Evolutionary conservation across 2,329 filamentous ascomycete genomes (phyloP).

Genomic region (Penicillium sp.): DNA sequence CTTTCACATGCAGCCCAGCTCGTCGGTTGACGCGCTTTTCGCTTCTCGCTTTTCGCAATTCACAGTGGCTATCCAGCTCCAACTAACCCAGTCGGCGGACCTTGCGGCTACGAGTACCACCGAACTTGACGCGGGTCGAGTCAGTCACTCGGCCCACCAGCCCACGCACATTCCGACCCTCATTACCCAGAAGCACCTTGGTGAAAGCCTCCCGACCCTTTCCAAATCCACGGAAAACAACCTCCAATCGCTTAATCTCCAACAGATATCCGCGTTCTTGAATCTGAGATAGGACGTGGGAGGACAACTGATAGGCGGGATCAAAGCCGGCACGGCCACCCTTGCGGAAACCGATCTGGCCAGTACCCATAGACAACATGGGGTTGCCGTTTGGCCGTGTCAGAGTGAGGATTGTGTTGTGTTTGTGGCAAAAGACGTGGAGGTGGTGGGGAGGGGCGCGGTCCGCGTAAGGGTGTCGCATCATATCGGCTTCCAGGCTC

Average conservation of each 20-base stretch:
- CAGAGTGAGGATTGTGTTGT: constrained; percentile 94
- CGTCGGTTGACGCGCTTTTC: not conserved
- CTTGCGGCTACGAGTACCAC: constrained; percentile 83
- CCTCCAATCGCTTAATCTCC: constrained; percentile 76
- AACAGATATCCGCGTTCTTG: constrained; percentile 78
- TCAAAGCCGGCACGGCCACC: constrained; percentile 81
- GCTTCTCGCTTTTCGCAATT: not conserved
- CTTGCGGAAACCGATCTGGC: constrained; percentile 92
- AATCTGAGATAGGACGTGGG: constrained; percentile 81
- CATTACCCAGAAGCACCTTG: constrained; percentile 84
- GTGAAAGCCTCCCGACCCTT: constrained; percentile 83
- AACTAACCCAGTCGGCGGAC: constrained; percentile 75
- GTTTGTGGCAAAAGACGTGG: constrained; percentile 83
- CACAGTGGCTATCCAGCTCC: not conserved
- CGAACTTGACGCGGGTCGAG: constrained; percentile 90
- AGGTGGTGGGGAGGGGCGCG: constrained; percentile 71
- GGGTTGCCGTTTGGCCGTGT: constrained; percentile 79
- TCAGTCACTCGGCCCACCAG: constrained; percentile 83
- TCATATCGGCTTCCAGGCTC: constrained; percentile 40
- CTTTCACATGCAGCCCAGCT: not conserved
- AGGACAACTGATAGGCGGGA: constrained; percentile 85
- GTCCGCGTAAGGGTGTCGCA: constrained; percentile 41
- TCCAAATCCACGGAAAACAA: constrained; percentile 85
- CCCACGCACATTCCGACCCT: constrained; percentile 75
- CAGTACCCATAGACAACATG: constrained; percentile 78